Base-by-base conservation (phyloP, 75 land plant genomes). In the Isoetes taiwanensis region DNA sequence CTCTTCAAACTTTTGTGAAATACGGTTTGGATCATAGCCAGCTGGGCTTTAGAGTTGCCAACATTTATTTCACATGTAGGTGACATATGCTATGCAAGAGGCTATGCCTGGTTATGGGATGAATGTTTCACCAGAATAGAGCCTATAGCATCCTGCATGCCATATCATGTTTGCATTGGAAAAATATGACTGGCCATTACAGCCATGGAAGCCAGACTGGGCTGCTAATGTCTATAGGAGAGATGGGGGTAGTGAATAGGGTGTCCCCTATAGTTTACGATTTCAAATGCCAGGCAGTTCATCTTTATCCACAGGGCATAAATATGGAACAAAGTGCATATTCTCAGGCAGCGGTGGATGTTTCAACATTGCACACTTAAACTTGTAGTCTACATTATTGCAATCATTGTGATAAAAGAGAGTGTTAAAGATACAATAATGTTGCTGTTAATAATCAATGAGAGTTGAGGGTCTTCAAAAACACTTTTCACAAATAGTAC, bases 41-140 rank as follows among this genome's bases (percentile, higher is more conserved):
- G 41, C 30, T 76, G 41, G 57, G 41, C 4, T 0, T 3, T 38
- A 43, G 32, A 20, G 75, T 52, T 28, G 30, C 76, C 91, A 30
- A 65, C 81, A 1, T 72, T 89, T 28, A 59, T 89, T 43, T 89
- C 96, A 0, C 96, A 85, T 56, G 85, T 89, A 57, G 96, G 96
- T 9, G 96, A 89, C 41, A 85, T 89, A 52, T 79, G 91, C 76
- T 89, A 89, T 58, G 96, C 96, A 0, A 67, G 96, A 62, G 96
- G 96, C 14, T 85, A 77, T 62, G 37, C 81, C 10, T 89, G 96
- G 96, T 19, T 89, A 14, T 89, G 96, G 96, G 96, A 89, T 52
- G 61, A 66, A 0, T 89, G 79, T 46, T 89, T 89, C 65, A 58
- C 55, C 29, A 83, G 69, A 56, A 76, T 89, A 35, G 85, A 89